Percentiles rank a stretch among this genome's conserved stretches.
phyloP scores from a whole-genome alignment of 441 rosid genomes.

The Francoa sonchifolia region DNA sequence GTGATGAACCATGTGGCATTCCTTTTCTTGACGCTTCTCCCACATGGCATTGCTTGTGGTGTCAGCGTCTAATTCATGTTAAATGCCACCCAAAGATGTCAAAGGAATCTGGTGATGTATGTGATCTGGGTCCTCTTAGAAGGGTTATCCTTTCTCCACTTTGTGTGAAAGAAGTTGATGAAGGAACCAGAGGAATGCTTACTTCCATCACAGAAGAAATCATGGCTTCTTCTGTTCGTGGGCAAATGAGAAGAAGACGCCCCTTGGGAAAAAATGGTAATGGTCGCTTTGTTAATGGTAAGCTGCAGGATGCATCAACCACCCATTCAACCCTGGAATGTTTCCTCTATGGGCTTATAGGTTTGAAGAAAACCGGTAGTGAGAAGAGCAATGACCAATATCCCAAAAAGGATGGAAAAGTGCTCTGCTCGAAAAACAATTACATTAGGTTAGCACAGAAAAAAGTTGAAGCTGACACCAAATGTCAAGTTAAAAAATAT shows the following conservation, averaged over 20 bases:
- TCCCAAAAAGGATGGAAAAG: slow-evolving; percentile 18
- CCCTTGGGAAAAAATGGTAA: slow-evolving; percentile 32
- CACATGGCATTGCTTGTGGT: slow-evolving; percentile 63
- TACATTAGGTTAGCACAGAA: slow-evolving; percentile 24
- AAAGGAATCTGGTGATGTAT: slow-evolving; percentile 45
- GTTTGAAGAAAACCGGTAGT: slow-evolving; percentile 29
- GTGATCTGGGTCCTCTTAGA: slow-evolving; percentile 55
- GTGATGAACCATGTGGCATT: slow-evolving; percentile 59
- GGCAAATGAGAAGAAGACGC: slow-evolving; percentile 36
- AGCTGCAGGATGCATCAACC: slow-evolving; percentile 26
- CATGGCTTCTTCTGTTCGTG: slow-evolving; percentile 21
- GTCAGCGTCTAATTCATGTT: slow-evolving; percentile 57
- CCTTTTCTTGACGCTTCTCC: slow-evolving; percentile 60
- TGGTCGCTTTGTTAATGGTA: slow-evolving; percentile 19
- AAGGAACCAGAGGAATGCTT: slow-evolving; percentile 24
- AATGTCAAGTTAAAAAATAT: slow-evolving; percentile 24
- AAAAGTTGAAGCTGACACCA: slow-evolving; percentile 17
- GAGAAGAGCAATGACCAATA: slow-evolving; percentile 29
- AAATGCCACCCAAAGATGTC: slow-evolving; percentile 54
- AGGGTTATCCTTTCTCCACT: slow-evolving; percentile 50
- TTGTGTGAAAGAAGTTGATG: slow-evolving; percentile 33
- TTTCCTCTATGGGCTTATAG: slow-evolving; percentile 27
- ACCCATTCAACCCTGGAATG: slow-evolving; percentile 18
- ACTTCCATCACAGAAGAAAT: slow-evolving; percentile 25
- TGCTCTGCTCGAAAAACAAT: slow-evolving; percentile 13